A percentile compares a stretch with the other conserved stretches of the same genome.
Conservation (phyloP, 176 grass and related monocot genomes). For the Cocos nucifera region DNA sequence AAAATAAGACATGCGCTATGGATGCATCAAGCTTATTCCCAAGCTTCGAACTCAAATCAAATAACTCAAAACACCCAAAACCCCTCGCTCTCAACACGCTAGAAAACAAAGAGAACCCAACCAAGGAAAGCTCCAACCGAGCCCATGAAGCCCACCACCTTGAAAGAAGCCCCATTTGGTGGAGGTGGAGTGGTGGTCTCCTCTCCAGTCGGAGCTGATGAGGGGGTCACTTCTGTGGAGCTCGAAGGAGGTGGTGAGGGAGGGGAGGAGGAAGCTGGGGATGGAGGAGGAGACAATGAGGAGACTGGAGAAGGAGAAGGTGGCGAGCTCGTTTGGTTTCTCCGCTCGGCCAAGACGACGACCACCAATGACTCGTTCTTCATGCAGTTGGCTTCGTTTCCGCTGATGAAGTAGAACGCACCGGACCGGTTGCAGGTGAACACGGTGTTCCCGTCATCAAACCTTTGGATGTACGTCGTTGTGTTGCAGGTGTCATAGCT, state of each 20-base stretch:
- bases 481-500: constrained; percentile 73
- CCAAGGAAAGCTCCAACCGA: constrained; percentile 34
- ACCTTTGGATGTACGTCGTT: constrained; percentile 21
- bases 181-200: constrained; percentile 1
- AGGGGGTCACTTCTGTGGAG: background rate
- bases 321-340: background rate
- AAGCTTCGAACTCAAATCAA: too few species aligned
- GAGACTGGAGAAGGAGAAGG: constrained; percentile 1
- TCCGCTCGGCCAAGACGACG: constrained; percentile 40
- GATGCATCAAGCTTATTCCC: too few species aligned
- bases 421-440: constrained; percentile 58
- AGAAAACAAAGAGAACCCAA: constrained; percentile 28
- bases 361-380: constrained; percentile 52
- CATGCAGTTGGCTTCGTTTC: constrained; percentile 40
- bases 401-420: constrained; percentile 74
- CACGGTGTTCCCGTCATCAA: constrained; percentile 50
- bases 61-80: too few species aligned
- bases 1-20: too few species aligned
- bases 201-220: constrained; percentile 14
- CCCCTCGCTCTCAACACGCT: background rate
- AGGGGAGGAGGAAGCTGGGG: background rate
- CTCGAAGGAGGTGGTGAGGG: constrained; percentile 1
- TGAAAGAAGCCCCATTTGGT: constrained; percentile 11
- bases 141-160: constrained; percentile 15
- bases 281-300: background rate